Conservation (phyloP, 352 stramenopile species). For the Phytophthora pistaciae region DNA sequence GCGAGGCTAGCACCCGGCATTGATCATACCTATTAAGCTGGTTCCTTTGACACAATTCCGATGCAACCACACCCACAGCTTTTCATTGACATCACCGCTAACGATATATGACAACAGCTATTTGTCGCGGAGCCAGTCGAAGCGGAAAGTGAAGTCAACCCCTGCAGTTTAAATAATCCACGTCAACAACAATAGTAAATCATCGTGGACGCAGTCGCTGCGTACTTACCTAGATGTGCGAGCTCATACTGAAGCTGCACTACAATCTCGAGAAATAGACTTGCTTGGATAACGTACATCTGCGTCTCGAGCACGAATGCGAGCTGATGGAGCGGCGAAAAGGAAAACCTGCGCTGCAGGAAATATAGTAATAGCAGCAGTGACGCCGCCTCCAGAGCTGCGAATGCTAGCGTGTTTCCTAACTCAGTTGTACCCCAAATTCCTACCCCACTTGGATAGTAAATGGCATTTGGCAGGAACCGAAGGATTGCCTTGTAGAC, state of each 20-base stretch:
- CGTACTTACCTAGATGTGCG: constrained; percentile 1
- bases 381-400: not conserved
- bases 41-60: no score
- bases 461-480: constrained; percentile 38
- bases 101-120: no score
- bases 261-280: not conserved
- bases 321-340: not conserved
- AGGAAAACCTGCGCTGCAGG: not conserved
- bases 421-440: not conserved
- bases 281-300: constrained; percentile 1
- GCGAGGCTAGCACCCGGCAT: no score
- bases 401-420: not conserved
- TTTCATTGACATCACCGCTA: no score
- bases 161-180: not conserved
- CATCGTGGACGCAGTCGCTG: no score
- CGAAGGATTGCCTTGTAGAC: constrained; percentile 38
- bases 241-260: constrained; percentile 8
- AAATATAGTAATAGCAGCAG: not conserved
- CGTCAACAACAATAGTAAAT: no score
- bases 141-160: constrained; percentile 11
- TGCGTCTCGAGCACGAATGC: constrained; percentile 2
- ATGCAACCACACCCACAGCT: no score
- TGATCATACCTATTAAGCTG: no score
- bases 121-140: not conserved
- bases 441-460: constrained; percentile 25